Evolutionary conservation across 345 rosid species (phyloP), one percentile per base, ranked within the genome.

Genomic region (Erodium maritimum): DNA sequence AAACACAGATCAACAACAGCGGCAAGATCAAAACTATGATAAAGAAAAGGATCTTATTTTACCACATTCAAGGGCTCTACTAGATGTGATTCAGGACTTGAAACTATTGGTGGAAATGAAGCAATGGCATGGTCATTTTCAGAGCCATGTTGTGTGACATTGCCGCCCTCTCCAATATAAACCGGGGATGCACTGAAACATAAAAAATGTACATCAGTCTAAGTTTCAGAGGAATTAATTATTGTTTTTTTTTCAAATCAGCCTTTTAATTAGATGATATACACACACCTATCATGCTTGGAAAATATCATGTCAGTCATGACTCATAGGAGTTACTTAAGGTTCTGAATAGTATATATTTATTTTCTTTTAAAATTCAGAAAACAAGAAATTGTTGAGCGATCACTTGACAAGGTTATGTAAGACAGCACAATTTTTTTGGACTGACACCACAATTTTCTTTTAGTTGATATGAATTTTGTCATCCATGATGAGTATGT

Each of bases 111-210:
- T 59, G 95, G 59, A 66, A 79, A 72, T 56, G 81, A 61, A 68
- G 67, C 71, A 54, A 55, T 50, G 60, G 59, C 71, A n/a, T 90
- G 17, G 58, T 71, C 82, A 6, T 64, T 76, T 62, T 86, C 87
- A 54, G 85, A 59, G 64, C 56, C 46, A 58, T 74, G 85, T 61
- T 57, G 85, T 57, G 60, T 57, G 56, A 60, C 74, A 73, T 72
- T 76, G 70, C 77, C 87, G 65, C 70, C 71, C 52, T 79, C 58
- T 54, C 79, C 85, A 66, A 69, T 68, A 37, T 77, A 86, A 33
- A 77, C 69, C 52, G 91, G 69, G 18, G 86, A 71, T 25, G 75
- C 56, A 77, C 87, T 86, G 77, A 64, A 67, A 75, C 52, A 56
- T 37, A 56, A 62, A 17, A 57, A 62, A 51, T 34, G 17, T 9